Conservation (phyloP, 192 early-diverging fungal species). For the Entomortierella lignicola region DNA sequence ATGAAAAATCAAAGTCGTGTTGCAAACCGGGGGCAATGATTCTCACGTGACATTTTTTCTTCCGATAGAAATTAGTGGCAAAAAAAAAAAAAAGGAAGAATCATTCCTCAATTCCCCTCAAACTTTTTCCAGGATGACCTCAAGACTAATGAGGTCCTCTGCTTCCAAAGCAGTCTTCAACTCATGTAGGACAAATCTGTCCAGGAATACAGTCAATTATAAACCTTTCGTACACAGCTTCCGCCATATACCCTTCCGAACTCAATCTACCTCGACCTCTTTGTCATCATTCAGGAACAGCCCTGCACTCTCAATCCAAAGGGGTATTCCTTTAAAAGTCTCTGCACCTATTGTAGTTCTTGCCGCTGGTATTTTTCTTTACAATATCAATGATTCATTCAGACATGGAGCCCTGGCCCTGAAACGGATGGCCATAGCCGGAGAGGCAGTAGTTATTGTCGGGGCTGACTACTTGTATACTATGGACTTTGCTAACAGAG, state of each 20-base stretch:
- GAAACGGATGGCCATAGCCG: slow-evolving; percentile 36
- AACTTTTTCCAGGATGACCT: neutral
- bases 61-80: neutral
- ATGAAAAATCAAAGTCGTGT: neutral
- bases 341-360: slow-evolving; percentile 10
- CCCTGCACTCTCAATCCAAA: slow-evolving; percentile 8
- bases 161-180: slow-evolving; percentile 8
- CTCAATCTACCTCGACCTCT: slow-evolving; percentile 1
- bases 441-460: slow-evolving; percentile 32
- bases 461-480: slow-evolving; percentile 49
- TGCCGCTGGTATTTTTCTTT: slow-evolving; percentile 25
- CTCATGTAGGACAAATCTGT: slow-evolving; percentile 15
- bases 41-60: neutral
- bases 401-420: slow-evolving; percentile 33
- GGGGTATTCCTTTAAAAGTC: slow-evolving; percentile 32
- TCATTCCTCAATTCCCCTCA: neutral
- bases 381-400: slow-evolving; percentile 40
- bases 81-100: neutral
- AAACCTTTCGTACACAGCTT: neutral
- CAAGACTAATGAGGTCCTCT: neutral
- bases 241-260: slow-evolving; percentile 8
- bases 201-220: neutral
- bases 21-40: neutral
- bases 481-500: slow-evolving; percentile 34
- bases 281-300: neutral